phyloP scores from a whole-genome alignment of 805 yeast species.

The Candida lessepsii region DNA sequence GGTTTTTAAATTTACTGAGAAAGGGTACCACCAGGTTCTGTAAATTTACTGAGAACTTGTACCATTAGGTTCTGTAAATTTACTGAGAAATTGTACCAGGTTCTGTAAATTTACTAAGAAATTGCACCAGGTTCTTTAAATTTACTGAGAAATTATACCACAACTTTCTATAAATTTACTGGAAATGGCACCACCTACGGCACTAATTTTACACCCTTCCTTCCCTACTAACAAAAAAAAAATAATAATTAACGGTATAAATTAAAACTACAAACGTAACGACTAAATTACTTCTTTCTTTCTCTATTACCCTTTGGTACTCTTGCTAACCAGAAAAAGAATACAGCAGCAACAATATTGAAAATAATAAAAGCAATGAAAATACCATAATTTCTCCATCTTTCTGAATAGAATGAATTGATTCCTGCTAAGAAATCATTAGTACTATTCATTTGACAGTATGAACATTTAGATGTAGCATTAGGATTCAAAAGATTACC shows the following conservation, averaged over 20 bases:
- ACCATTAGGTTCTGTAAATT: too few relatives aligned
- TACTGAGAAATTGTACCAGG: too few relatives aligned
- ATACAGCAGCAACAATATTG: constrained; percentile 29
- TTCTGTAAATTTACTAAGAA: too few relatives aligned
- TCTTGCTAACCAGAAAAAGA: constrained; percentile 61
- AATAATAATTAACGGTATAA: not conserved
- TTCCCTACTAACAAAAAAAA: too few relatives aligned
- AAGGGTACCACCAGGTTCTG: too few relatives aligned
- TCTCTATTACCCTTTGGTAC: constrained; percentile 62
- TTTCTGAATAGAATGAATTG: constrained; percentile 46
- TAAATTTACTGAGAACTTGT: too few relatives aligned
- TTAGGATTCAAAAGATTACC: constrained; percentile 46
- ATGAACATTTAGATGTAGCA: constrained; percentile 54
- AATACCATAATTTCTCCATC: constrained; percentile 69
- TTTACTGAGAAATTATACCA: too few relatives aligned
- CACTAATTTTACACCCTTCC: too few relatives aligned
- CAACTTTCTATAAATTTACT: too few relatives aligned
- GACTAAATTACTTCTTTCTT: constrained; percentile 23
- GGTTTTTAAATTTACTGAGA: too few relatives aligned
- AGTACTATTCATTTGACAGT: constrained; percentile 58
- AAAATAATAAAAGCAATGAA: constrained; percentile 36
- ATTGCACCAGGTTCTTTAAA: too few relatives aligned
- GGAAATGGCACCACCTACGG: too few relatives aligned
- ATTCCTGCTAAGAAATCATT: constrained; percentile 54
- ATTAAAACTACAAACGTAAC: not conserved